Evolutionary conservation across 345 rosid genomes (phyloP).

Genomic region (Erysimum cheiranthoides): DNA sequence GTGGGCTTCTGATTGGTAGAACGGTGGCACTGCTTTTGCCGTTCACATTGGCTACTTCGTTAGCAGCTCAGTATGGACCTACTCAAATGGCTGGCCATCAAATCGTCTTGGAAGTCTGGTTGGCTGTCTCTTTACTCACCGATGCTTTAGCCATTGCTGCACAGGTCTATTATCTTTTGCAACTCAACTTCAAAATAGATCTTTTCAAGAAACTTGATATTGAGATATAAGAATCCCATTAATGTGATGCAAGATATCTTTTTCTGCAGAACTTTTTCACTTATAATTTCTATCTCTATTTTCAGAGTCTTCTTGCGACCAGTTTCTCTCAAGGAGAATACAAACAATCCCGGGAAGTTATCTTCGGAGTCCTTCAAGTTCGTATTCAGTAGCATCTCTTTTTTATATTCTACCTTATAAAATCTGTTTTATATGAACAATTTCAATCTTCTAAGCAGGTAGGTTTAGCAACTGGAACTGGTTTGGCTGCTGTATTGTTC

Average conservation of each 20-base stretch:
- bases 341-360: conserved; percentile 68
- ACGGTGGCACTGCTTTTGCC: conserved; percentile 80
- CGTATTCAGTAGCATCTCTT: conserved; percentile 11
- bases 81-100: conserved; percentile 95
- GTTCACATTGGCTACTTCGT: conserved; percentile 81
- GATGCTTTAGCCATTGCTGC: conserved; percentile 98
- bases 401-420: background rate
- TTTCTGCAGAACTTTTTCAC: background rate
- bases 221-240: background rate
- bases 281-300: background rate
- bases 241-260: background rate
- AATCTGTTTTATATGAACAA: background rate
- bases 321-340: conserved; percentile 76
- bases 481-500: conserved; percentile 67
- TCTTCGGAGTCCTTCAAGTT: conserved; percentile 72
- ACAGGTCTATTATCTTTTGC: conserved; percentile 58
- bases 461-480: conserved; percentile 77
- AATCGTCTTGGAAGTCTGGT: conserved; percentile 88
- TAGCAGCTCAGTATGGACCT: conserved; percentile 90
- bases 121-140: conserved; percentile 86
- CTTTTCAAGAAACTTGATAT: background rate
- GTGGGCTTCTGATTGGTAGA: conserved; percentile 93
- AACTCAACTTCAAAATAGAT: background rate
- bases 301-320: conserved; percentile 86
- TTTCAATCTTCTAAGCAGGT: conserved; percentile 53